Evolutionary conservation across 2,329 filamentous ascomycete species (phyloP).

Genomic region (Coniochaeta pulveracea): DNA sequence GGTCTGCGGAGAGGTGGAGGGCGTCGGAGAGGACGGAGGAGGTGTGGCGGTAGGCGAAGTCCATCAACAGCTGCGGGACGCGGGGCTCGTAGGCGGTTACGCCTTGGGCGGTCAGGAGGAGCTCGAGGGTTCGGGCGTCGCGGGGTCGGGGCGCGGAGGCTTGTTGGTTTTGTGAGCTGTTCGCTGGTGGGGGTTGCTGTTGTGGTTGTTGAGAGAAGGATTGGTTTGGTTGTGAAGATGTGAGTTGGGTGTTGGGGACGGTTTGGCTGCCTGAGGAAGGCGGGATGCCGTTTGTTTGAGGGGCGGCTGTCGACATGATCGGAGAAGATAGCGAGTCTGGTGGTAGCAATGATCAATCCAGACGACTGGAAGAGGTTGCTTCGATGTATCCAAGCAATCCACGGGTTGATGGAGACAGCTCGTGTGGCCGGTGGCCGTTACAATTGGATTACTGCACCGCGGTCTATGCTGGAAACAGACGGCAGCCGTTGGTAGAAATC

Average conservation of each 20-base stretch:
- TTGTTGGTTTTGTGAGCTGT: slow-evolving; percentile 11
- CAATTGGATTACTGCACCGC: too few relatives aligned
- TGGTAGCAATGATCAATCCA: too few relatives aligned
- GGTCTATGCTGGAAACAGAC: too few relatives aligned
- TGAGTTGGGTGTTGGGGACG: slow-evolving; percentile 10
- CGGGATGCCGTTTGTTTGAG: slow-evolving; percentile 44
- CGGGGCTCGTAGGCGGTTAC: slow-evolving; percentile 73
- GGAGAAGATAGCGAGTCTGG: background rate
- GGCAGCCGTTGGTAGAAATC: too few relatives aligned
- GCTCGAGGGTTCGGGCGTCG: slow-evolving; percentile 69
- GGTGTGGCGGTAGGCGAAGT: slow-evolving; percentile 79
- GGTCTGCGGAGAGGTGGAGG: slow-evolving; percentile 56
- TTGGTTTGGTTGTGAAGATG: slow-evolving; percentile 14
- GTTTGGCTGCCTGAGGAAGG: slow-evolving; percentile 21
- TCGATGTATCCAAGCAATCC: too few relatives aligned
- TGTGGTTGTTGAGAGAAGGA: slow-evolving; percentile 13
- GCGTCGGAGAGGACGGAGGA: slow-evolving; percentile 60
- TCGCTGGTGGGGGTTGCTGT: slow-evolving; percentile 6
- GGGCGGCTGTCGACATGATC: slow-evolving; percentile 18
- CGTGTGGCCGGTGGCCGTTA: too few relatives aligned
- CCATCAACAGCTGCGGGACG: slow-evolving; percentile 71
- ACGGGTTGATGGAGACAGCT: too few relatives aligned
- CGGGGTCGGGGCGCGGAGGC: slow-evolving; percentile 50
- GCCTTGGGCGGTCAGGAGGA: slow-evolving; percentile 67
- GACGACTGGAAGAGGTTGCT: too few relatives aligned